A percentile compares a stretch with the other conserved stretches of the same genome.
Conservation (phyloP, 2,329 filamentous ascomycete genomes). For the Rugonectria rugulosa region DNA sequence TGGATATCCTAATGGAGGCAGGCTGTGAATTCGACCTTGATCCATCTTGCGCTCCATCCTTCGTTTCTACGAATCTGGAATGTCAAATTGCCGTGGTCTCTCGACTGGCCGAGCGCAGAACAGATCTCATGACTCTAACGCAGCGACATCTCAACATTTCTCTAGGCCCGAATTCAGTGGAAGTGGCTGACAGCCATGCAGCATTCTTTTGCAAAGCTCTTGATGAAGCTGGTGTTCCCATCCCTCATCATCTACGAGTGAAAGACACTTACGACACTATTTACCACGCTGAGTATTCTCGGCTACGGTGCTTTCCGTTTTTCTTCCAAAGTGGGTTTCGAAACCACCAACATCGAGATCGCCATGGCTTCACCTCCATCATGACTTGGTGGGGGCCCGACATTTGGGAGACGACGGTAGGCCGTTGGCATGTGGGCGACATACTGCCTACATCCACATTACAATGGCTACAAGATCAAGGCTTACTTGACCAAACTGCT, state of each 20-base stretch:
- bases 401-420: too few species aligned
- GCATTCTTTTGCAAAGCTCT: neutral
- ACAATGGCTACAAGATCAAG: neutral
- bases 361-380: neutral
- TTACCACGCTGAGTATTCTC: neutral
- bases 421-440: too few species aligned
- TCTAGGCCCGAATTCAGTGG: neutral
- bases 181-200: neutral
- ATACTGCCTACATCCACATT: too few species aligned
- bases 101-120: neutral
- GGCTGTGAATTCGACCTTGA: too few species aligned
- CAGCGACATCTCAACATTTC: neutral
- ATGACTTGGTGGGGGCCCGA: neutral
- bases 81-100: too few species aligned
- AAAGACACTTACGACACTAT: neutral
- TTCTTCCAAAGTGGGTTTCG: neutral
- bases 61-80: too few species aligned
- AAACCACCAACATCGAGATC: neutral
- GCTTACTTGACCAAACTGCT: neutral
- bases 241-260: neutral
- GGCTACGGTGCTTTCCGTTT: neutral
- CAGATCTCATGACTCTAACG: neutral
- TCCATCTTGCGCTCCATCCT: too few species aligned
- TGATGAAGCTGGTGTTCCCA: neutral
- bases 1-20: too few species aligned